Base-by-base conservation (phyloP, 371 early-diverging fungal species). In the Thermomucor indicae-seudaticae region DNA sequence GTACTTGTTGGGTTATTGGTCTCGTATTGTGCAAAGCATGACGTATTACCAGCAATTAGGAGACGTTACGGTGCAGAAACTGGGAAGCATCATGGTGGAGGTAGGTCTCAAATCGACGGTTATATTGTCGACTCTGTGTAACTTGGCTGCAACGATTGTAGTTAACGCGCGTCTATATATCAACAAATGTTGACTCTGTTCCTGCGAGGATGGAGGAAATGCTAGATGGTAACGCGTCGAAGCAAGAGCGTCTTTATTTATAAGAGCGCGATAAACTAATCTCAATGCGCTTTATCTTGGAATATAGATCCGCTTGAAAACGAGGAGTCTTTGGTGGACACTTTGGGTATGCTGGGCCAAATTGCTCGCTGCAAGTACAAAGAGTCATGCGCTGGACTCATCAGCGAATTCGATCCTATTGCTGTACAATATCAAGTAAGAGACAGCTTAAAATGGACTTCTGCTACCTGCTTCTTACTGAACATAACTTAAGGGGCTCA, bases 1-100 rank as follows among this genome's bases (percentile, higher is more conserved):
- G 24, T 92, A 92, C 61, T 65, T 95, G 23, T 68, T 94, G 42
- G 81, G 86, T 2, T 93, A 93, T 57, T 95, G 95, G 95, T 77
- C 83, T 47, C 81, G 87, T 53, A 79, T 87, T 8, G 79, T 86
- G 2, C 77, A 86, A 17, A 80, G 84, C 27, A 78, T 82, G 70
- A 65, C 72, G 16, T 80, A 79, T 52, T 78, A 77, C 43, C 73
- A 69, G 41, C 62, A 64, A 22, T 49, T 69, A 30, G 65, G 62
- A 12, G 59, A 70, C 17, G 60, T 65, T 5, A 55, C 71, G 0
- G 72, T 75, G 29, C 65, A 71, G 6, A 78, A 78, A 16, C 54
- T 82, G 8, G 68, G 67, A 29, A 54, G 30, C 17, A 72, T 74
- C 44, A 63, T 66, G 1, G 37, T 67, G 3, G 65, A 70, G 54